phyloP scores from a whole-genome alignment of 306 rosid genomes.

The Quercus mongolica region DNA sequence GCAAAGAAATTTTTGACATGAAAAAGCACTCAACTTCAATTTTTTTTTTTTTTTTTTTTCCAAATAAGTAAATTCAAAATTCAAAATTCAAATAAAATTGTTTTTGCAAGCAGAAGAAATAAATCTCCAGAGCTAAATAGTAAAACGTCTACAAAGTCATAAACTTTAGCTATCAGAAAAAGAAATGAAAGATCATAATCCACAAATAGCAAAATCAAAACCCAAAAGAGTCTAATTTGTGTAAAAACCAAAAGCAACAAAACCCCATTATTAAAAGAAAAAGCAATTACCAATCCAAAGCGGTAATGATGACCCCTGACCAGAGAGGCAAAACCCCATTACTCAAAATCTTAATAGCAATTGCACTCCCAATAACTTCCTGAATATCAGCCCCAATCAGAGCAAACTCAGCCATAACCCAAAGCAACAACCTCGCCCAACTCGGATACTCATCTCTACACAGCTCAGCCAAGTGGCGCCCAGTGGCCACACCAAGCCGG shows the following conservation, averaged over 20 bases:
- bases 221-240: neutral
- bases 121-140: neutral
- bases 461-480: slow-evolving; percentile 81
- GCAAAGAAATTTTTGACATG: neutral
- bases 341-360: slow-evolving; percentile 80
- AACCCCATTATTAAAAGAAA: neutral
- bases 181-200: neutral
- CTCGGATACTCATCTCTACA: slow-evolving; percentile 90
- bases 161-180: neutral
- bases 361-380: slow-evolving; percentile 97
- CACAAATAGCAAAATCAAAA: neutral
- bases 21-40: neutral
- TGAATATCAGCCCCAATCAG: slow-evolving; percentile 92
- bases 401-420: slow-evolving; percentile 96
- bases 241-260: neutral
- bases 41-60: no score
- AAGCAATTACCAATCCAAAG: slow-evolving; percentile 68
- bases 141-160: neutral
- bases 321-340: slow-evolving; percentile 81
- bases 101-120: neutral
- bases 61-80: no score
- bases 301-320: slow-evolving; percentile 90
- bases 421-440: slow-evolving; percentile 76
- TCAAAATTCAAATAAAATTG: neutral
- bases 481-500: slow-evolving; percentile 93